A percentile compares a stretch with the other conserved stretches of the same genome.
These are phyloP conservation scores for Colletotrichum sp. DNA, from an alignment of 2,329 filamentous ascomycete genomes.

Conservation along the genomic window DNA sequence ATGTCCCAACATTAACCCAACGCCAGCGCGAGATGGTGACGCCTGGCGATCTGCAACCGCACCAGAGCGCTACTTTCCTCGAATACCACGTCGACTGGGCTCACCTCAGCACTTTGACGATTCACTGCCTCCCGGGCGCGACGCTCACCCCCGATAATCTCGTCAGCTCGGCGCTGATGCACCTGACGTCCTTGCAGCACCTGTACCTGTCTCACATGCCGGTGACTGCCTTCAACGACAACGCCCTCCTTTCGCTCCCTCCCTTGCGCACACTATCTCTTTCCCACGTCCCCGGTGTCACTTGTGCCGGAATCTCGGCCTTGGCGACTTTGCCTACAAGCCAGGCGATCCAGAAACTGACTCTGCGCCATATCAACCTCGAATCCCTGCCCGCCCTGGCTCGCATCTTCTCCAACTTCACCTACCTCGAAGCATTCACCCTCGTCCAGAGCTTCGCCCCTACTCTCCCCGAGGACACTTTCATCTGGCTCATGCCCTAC, in stretches of 20 bases:
- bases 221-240: conserved; percentile 60
- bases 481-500: conserved; percentile 69
- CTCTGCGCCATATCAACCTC: conserved; percentile 61
- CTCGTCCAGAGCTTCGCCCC: conserved; percentile 62
- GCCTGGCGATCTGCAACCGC: conserved; percentile 43
- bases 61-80: conserved; percentile 51
- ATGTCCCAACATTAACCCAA: neutral
- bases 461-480: conserved; percentile 57
- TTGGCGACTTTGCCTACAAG: conserved; percentile 58
- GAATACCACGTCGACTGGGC: conserved; percentile 60
- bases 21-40: conserved; percentile 21
- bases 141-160: conserved; percentile 57
- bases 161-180: conserved; percentile 53
- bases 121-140: conserved; percentile 64
- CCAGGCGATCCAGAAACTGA: conserved; percentile 51
- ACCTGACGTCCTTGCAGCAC: conserved; percentile 59
- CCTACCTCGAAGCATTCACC: conserved; percentile 52
- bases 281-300: conserved; percentile 60
- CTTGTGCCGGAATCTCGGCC: conserved; percentile 58
- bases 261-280: conserved; percentile 60
- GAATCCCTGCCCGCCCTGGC: conserved; percentile 61
- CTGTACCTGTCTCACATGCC: conserved; percentile 66
- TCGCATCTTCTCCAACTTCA: conserved; percentile 63
- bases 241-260: conserved; percentile 59
- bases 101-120: conserved; percentile 58